Evolutionary conservation across 2,329 filamentous ascomycete species (phyloP).

Genomic region (Ilyonectria robusta): DNA sequence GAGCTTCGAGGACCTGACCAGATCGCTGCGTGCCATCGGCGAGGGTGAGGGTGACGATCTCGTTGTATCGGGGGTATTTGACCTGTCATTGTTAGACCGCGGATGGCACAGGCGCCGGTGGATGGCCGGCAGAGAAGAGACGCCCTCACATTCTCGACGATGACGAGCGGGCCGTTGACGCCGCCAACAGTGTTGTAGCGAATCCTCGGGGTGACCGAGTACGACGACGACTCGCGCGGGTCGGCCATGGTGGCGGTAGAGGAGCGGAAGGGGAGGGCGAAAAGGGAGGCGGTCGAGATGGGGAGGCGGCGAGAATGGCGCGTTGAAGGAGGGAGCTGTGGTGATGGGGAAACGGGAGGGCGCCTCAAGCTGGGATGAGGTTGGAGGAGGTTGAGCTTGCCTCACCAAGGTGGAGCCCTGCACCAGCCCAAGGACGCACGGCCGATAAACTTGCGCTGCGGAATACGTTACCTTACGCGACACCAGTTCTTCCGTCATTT

Average conservation of each 20-base stretch:
- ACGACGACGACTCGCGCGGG: conserved; percentile 71
- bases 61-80: conserved; percentile 97
- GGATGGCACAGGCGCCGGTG: conserved; percentile 24
- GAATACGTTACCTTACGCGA: conserved; percentile 30
- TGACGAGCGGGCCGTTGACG: conserved; percentile 97
- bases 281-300: conserved; percentile 36
- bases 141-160: conserved; percentile 87
- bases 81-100: conserved; percentile 70
- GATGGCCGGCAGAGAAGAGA: background rate
- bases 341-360: conserved; percentile 42
- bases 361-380: conserved; percentile 51
- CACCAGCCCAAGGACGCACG: conserved; percentile 48
- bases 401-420: conserved; percentile 55
- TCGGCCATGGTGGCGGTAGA: conserved; percentile 63
- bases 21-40: conserved; percentile 95
- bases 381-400: conserved; percentile 59
- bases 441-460: conserved; percentile 37
- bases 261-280: conserved; percentile 33
- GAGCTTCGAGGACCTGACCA: conserved; percentile 96
- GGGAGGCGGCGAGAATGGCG: conserved; percentile 34
- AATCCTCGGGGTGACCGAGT: conserved; percentile 74
- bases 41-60: conserved; percentile 96
- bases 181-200: conserved; percentile 99
- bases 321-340: conserved; percentile 39
- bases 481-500: conserved; percentile 15